These are phyloP conservation scores for Penicillium sp. DNA, from an alignment of 2,329 filamentous ascomycete genomes.

Conservation along the genomic window DNA sequence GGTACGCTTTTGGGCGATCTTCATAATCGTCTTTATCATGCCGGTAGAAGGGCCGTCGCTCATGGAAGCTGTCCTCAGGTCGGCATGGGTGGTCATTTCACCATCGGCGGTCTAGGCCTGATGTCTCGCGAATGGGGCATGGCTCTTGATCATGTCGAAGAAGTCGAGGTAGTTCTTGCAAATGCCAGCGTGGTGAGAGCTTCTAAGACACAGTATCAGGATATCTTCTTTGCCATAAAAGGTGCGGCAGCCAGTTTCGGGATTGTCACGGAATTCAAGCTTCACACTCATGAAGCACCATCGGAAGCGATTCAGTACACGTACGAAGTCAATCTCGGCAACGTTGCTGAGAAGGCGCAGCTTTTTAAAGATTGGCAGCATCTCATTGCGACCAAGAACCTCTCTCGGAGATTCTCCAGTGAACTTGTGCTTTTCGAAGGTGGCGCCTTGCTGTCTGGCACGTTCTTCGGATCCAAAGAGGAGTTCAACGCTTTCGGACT, in stretches of 20 bases:
- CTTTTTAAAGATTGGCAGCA: constrained; percentile 61
- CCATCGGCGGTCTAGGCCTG: constrained; percentile 40
- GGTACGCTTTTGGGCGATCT: constrained; percentile 37
- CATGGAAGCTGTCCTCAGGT: constrained; percentile 43
- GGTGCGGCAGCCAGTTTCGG: constrained; percentile 42
- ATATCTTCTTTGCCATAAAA: constrained; percentile 38
- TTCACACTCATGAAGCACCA: constrained; percentile 39
- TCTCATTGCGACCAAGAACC: constrained; percentile 53
- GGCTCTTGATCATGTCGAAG: constrained; percentile 52
- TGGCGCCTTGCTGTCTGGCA: constrained; percentile 59
- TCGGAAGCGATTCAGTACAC: constrained; percentile 59
- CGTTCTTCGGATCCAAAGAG: constrained; percentile 60
- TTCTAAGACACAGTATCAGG: constrained; percentile 29
- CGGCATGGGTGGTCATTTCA: constrained; percentile 43
- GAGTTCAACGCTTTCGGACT: constrained; percentile 52
- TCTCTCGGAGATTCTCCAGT: constrained; percentile 61
- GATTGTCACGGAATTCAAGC: constrained; percentile 41
- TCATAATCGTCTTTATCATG: constrained; percentile 29
- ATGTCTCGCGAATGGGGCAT: constrained; percentile 53
- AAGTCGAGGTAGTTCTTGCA: constrained; percentile 51
- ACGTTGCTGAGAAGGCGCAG: constrained; percentile 49
- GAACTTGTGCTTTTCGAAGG: constrained; percentile 57
- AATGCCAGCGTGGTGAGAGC: constrained; percentile 36
- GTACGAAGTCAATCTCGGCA: constrained; percentile 55
- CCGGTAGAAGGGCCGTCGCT: constrained; percentile 36